These are phyloP conservation scores for Bryoerythrophyllum caledonicum DNA, from an alignment of 225 moss, liverwort and hornwort species.

Conservation along the genomic window DNA sequence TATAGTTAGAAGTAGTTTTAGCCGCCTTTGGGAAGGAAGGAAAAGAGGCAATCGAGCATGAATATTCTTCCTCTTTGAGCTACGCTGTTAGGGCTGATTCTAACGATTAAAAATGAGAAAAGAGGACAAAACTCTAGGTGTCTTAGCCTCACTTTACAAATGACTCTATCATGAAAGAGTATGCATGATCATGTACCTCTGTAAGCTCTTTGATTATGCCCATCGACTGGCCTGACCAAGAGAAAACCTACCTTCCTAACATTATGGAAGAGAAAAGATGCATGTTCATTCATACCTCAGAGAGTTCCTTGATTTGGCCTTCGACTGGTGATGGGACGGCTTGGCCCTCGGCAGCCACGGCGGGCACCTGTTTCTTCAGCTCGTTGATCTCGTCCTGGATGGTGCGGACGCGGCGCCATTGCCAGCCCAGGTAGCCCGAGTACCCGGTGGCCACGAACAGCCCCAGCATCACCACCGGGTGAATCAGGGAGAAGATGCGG, in stretches of 20 bases:
- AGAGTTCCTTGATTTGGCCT: conserved; percentile 68
- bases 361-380: conserved; percentile 86
- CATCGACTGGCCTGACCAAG: background rate
- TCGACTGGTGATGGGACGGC: conserved; percentile 61
- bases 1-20: too few species aligned
- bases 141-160: too few species aligned
- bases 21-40: too few species aligned
- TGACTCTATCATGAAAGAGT: too few species aligned
- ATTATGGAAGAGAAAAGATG: background rate
- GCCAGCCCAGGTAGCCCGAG: conserved; percentile 87
- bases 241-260: background rate
- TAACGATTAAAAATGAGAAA: too few species aligned
- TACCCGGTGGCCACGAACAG: conserved; percentile 67
- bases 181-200: too few species aligned
- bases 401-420: conserved; percentile 93
- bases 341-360: conserved; percentile 71
- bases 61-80: too few species aligned
- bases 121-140: too few species aligned
- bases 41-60: too few species aligned
- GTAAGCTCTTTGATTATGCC: too few species aligned
- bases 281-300: conserved; percentile 50
- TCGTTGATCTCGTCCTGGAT: conserved; percentile 75
- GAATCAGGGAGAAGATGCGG: conserved; percentile 69
- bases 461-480: conserved; percentile 75
- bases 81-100: too few species aligned